Conservation (phyloP, 2,329 filamentous ascomycete species). For the Scolecobasidium constrictum region DNA sequence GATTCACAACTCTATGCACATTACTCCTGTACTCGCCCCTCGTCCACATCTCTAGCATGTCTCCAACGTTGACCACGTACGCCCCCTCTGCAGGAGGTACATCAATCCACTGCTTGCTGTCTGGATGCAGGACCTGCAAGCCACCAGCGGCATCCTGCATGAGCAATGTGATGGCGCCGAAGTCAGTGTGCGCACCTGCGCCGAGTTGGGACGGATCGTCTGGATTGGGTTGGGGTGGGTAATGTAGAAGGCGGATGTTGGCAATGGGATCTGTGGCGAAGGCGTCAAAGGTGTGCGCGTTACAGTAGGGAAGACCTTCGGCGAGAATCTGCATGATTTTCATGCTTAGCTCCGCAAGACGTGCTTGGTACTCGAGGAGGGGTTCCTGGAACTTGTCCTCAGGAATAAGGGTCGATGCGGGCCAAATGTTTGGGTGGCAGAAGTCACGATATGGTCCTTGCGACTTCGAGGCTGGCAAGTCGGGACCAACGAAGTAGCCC, state of each 20-base stretch:
- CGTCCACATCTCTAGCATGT: slow-evolving; percentile 36
- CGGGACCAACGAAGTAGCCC: slow-evolving; percentile 6
- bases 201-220: slow-evolving; percentile 11
- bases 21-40: slow-evolving; percentile 42
- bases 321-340: slow-evolving; percentile 6
- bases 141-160: slow-evolving; percentile 41
- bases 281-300: slow-evolving; percentile 2
- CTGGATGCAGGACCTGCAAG: slow-evolving; percentile 38
- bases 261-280: slow-evolving; percentile 3
- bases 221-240: slow-evolving; percentile 11
- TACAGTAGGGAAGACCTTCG: not conserved
- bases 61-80: slow-evolving; percentile 29
- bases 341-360: not conserved
- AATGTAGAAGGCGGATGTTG: slow-evolving; percentile 13
- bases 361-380: slow-evolving; percentile 6
- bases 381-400: not conserved
- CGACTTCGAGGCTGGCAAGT: not conserved
- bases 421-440: slow-evolving; percentile 8
- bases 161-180: slow-evolving; percentile 45
- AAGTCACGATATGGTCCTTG: not conserved
- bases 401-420: not conserved
- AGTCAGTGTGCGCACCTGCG: slow-evolving; percentile 44
- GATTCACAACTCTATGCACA: slow-evolving; percentile 46
- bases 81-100: slow-evolving; percentile 21
- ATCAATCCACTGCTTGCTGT: slow-evolving; percentile 32